Evolutionary conservation across 2,329 filamentous ascomycete genomes (phyloP).

Genomic region (Epichloe gansuensis): DNA sequence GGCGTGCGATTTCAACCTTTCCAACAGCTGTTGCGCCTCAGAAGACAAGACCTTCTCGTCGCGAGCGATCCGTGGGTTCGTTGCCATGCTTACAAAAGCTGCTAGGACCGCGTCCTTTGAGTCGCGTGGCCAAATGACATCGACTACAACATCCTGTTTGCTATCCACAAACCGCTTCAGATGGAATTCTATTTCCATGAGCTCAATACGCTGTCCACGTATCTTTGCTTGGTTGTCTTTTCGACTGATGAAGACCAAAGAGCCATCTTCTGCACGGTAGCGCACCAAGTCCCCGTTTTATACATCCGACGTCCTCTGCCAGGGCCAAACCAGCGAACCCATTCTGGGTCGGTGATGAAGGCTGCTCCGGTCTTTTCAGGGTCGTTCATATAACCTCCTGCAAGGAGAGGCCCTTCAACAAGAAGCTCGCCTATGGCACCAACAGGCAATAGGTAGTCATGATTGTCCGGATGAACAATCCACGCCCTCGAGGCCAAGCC

Average conservation of each 20-base stretch:
- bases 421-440: slow-evolving; percentile 4
- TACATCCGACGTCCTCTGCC: slow-evolving; percentile 7
- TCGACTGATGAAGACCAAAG: slow-evolving; percentile 14
- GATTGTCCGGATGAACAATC: background rate
- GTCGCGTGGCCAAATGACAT: too few species aligned
- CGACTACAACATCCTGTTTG: too few species aligned
- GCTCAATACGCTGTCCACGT: slow-evolving; percentile 15
- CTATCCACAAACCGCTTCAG: background rate
- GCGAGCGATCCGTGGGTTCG: too few species aligned
- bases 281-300: slow-evolving; percentile 13
- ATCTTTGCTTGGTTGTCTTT: slow-evolving; percentile 15
- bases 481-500: background rate
- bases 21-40: too few species aligned
- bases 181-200: slow-evolving; percentile 9
- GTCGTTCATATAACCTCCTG: background rate
- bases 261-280: slow-evolving; percentile 9
- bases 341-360: background rate
- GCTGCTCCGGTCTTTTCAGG: background rate
- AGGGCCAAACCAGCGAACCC: background rate
- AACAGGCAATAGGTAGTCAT: background rate
- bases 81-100: too few species aligned
- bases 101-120: too few species aligned
- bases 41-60: too few species aligned
- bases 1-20: too few species aligned
- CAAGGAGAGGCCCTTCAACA: slow-evolving; percentile 1